Base-by-base conservation (phyloP, 1,284 basidiomycete genomes). In the Meripilus lineatus region DNA sequence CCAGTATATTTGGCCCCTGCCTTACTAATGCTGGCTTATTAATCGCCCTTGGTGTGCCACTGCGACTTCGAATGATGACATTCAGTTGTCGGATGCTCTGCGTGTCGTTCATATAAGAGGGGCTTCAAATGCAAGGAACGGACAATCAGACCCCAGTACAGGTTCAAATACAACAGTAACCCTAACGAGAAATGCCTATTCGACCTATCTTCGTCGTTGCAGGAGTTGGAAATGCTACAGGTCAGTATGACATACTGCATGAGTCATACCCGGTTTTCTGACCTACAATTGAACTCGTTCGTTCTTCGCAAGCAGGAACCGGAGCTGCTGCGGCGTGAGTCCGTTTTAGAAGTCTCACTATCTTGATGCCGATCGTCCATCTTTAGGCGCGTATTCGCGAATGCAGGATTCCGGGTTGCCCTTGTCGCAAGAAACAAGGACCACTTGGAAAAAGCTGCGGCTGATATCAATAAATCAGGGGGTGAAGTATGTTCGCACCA, bases 361-460 rank as follows among this genome's bases (percentile, higher is more conserved):
- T 7, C 26, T 22, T 11, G 13, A 15, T 28, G 25, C 5, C 2
- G 17, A 23, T 13, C 28, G 25, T 20, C 21, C 3, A 26, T 17
- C 20, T 42, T 14, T 46, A 86, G 83, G 17, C 80, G 78, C 35
- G 50, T 79, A 11, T 85, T 85, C 50, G 70, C 79, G 4, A 76
- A 77, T 55, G 63, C 74, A 26, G 84, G 85, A 1, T 89, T 85
- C 55, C 74, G 71, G 33, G 71, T 89, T 32, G 85, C 85, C 0
- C 62, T 89, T 37, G 70, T 89, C 37, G 81, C 83, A 7, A 71
- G 86, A 33, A 76, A 77, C 34, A 59, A 67, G 1, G 76, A 78
- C 17, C 58, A 68, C 17, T 65, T 85, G 8, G 65, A 76, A 43
- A 71, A 69, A 32, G 63, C 82, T 6, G 74, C 78, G 5, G 56